A percentile compares a stretch with the other conserved stretches of the same genome.
These are phyloP conservation scores for Pseudonitzschia delicatissima DNA, from an alignment of 108 stramenopile genomes.

Conservation along the genomic window DNA sequence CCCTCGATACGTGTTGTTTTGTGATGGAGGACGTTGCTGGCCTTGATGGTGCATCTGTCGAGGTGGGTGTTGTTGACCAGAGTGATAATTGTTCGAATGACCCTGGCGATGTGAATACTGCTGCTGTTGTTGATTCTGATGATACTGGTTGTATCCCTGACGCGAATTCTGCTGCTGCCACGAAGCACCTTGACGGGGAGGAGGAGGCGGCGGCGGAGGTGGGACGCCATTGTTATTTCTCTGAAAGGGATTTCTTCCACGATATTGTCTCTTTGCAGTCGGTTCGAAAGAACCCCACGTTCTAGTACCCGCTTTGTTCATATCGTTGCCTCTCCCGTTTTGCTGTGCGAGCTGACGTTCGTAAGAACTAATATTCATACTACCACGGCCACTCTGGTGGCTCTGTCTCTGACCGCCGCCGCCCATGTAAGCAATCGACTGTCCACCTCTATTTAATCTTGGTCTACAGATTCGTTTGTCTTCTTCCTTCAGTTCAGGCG, in stretches of 20 bases:
- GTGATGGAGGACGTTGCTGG: conserved; percentile 5
- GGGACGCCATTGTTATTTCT: conserved; percentile 17
- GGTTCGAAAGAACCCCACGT: conserved; percentile 88
- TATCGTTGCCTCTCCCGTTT: conserved; percentile 72
- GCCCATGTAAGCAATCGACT: conserved; percentile 84
- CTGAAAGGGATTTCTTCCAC: conserved; percentile 42
- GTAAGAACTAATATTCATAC: conserved; percentile 85
- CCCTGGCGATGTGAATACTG: background rate
- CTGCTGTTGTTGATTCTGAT: conserved; percentile 22
- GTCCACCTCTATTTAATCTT: conserved; percentile 74
- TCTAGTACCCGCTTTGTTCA: conserved; percentile 83
- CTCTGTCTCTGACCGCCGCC: conserved; percentile 54
- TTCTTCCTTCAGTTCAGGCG: conserved; percentile 60
- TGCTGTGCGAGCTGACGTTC: conserved; percentile 72
- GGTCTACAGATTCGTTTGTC: conserved; percentile 77
- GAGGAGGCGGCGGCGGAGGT: conserved; percentile 33
- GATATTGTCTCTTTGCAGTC: conserved; percentile 56
- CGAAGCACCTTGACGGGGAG: conserved; percentile 32
- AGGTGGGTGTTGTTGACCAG: conserved; percentile 29
- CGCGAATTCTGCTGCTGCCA: conserved; percentile 20
- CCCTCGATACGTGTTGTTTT: background rate
- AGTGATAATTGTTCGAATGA: background rate
- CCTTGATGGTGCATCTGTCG: conserved; percentile 15
- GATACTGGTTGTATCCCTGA: conserved; percentile 19
- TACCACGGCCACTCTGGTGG: conserved; percentile 73